A percentile compares a stretch with the other conserved stretches of the same genome.
These are phyloP conservation scores for Scytalidium lignicola DNA, from an alignment of 2,329 filamentous ascomycete genomes.

Conservation along the genomic window DNA sequence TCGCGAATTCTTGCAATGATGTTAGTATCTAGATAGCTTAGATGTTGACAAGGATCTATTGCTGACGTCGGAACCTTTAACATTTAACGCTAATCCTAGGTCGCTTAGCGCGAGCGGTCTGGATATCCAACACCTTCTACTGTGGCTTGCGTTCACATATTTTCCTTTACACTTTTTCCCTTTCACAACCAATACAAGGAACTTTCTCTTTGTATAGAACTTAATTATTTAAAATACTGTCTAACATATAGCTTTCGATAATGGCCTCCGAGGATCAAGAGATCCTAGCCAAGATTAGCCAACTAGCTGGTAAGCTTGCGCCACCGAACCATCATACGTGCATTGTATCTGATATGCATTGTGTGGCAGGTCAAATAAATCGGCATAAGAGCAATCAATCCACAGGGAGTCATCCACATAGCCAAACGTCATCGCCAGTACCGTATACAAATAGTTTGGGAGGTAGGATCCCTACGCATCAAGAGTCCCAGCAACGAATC, in stretches of 20 bases:
- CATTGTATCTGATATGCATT: conserved; percentile 14
- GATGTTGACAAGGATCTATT: background rate
- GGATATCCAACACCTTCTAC: background rate
- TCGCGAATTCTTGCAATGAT: background rate
- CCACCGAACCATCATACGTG: conserved; percentile 43
- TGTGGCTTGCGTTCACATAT: background rate
- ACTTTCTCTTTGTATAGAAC: too few relatives aligned
- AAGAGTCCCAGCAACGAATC: conserved; percentile 29
- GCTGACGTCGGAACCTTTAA: background rate
- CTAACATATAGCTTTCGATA: conserved; percentile 18
- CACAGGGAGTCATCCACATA: conserved; percentile 22
- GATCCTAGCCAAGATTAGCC: conserved; percentile 49
- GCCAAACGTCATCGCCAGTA: background rate
- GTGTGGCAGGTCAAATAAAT: conserved; percentile 66
- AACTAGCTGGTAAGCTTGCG: conserved; percentile 45
- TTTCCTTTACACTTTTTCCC: background rate
- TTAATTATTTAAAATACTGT: conserved; percentile 1
- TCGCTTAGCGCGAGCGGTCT: background rate
- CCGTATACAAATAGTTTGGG: conserved; percentile 19
- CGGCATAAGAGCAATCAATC: conserved; percentile 63
- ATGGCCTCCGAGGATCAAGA: conserved; percentile 51
- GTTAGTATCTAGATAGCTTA: background rate
- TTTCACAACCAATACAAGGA: background rate
- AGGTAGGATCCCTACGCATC: conserved; percentile 20
- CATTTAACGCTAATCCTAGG: background rate